Conservation (phyloP, 2,329 filamentous ascomycete species). For the Penicillium sp. region DNA sequence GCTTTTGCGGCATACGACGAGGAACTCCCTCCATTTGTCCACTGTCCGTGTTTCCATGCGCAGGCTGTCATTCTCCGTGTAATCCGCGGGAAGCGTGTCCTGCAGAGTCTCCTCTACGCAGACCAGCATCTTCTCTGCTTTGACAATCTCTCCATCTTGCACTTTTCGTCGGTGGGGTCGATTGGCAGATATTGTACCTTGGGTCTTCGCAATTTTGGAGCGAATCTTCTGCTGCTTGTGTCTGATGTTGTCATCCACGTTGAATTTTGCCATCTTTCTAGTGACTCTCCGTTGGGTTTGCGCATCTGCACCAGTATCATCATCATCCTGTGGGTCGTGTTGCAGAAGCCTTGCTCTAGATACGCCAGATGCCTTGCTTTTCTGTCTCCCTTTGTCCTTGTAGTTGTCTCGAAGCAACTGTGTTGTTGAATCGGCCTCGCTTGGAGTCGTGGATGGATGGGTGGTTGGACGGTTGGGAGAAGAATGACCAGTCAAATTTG, state of each 20-base stretch:
- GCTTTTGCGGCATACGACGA: constrained; percentile 60
- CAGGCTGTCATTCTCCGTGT: constrained; percentile 61
- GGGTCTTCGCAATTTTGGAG: constrained; percentile 37
- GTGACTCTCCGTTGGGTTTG: constrained; percentile 20
- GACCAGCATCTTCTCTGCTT: constrained; percentile 67
- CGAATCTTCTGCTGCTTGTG: constrained; percentile 42
- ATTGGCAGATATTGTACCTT: constrained; percentile 34
- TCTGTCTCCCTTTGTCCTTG: constrained; percentile 22
- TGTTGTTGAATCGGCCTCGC: constrained; percentile 35
- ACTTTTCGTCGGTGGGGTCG: constrained; percentile 38
- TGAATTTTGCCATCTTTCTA: constrained; percentile 43
- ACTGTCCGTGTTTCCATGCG: constrained; percentile 56
- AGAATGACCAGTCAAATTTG: constrained; percentile 17
- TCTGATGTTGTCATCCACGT: constrained; percentile 44
- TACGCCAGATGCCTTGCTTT: constrained; percentile 14
- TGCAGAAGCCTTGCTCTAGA: constrained; percentile 26
- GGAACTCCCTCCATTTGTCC: constrained; percentile 65
- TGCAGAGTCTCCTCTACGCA: constrained; percentile 55
- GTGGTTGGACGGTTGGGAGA: constrained; percentile 18
- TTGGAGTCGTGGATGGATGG: constrained; percentile 23
- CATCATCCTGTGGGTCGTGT: constrained; percentile 35
- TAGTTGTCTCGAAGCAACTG: constrained; percentile 29
- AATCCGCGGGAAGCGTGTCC: constrained; percentile 56
- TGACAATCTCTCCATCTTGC: constrained; percentile 61
- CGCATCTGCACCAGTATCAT: constrained; percentile 10